Percentiles rank a stretch among this genome's conserved stretches.
phyloP scores from a whole-genome alignment of 805 yeast species.

The Suhomyces emberorum region DNA sequence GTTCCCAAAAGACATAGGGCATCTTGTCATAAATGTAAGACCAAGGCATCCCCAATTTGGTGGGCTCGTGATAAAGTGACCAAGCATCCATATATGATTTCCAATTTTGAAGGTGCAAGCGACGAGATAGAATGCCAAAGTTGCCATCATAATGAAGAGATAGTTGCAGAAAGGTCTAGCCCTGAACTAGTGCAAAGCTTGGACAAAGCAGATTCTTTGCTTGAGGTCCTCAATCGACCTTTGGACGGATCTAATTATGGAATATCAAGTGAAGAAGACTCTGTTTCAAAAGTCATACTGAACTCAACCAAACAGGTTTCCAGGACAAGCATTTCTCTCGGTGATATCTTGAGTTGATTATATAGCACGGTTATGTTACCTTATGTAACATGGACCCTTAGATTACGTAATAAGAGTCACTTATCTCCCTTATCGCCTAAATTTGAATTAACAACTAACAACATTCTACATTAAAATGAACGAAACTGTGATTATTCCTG shows the following conservation, averaged over 20 bases:
- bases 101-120: conserved; percentile 2
- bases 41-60: conserved; percentile 37
- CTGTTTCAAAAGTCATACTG: conserved; percentile 13
- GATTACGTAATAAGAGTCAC: no score
- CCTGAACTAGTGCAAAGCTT: no score
- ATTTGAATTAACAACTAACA: no score
- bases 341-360: conserved; percentile 17
- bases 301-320: no score
- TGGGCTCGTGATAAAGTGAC: conserved; percentile 18
- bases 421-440: no score
- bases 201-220: conserved; percentile 16
- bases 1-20: background rate
- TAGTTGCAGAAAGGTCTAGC: no score
- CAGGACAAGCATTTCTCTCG: conserved; percentile 18
- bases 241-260: conserved; percentile 34
- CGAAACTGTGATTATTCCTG: conserved; percentile 23
- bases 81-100: conserved; percentile 1
- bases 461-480: conserved; percentile 6
- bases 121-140: conserved; percentile 23
- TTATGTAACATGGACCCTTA: no score
- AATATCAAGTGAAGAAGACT: conserved; percentile 23
- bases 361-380: no score
- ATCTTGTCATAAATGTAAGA: conserved; percentile 21
- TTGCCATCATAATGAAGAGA: conserved; percentile 26
- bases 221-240: conserved; percentile 25